Base-by-base conservation (phyloP, 106 monocot species). In the Apostasia ramifera region DNA sequence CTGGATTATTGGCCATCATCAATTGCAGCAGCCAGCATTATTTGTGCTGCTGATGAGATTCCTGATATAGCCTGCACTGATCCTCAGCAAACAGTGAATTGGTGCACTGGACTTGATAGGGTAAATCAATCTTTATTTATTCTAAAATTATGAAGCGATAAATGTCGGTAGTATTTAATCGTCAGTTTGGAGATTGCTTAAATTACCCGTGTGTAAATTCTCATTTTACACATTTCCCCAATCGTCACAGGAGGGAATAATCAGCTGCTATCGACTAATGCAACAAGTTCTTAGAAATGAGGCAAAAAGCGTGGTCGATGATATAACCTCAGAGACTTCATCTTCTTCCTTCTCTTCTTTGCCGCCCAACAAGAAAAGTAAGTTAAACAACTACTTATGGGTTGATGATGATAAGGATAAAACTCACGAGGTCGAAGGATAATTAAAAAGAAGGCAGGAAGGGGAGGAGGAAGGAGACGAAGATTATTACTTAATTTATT, bases 1-100 rank as follows among this genome's bases (percentile, higher is more conserved):
- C 48, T 84, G 81, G 72, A 77, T 68, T 81, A 91, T 68, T 79
- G 76, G 53, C 79, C 91, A 47, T 84, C 86, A 10, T 81, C 91
- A 52, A 68, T 91, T 39, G 91, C 86, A 46, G 91, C 84, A 62
- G 79, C 86, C 15, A 87, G 83, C 44, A 73, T 91, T 44, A 74
- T 91, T 5, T 82, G 81, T 64, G 84, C 84, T 13, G 66, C 73
- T 57, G 65, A 71, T 54, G 87, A 80, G 68, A 75, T 48, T 45
- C 79, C 66, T 40, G 76, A 77, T 55, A 56, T 80, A 40, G 66
- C 45, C 65, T 74, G 77, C 57, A 71, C 77, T 46, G 55, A 79
- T 63, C 80, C 81, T 57, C 59, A 8, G 4, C 63, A 44, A 43
- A 84, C 84, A 12, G 52, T 63, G 6, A 45, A 55, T 45, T 91